Percentiles rank a stretch among this genome's conserved stretches.
Conservation (phyloP, 176 grass and related monocot genomes). For the bread wheat (Triticum aestivum) region IWGSC_CS_RefSeq_v2.1 NC_057803.1:742048534-742049033, state of each 20-base stretch:
- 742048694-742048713: slow-evolving; percentile 95
- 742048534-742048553: not conserved
- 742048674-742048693: slow-evolving; percentile 75
- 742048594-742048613: not conserved
- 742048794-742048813: slow-evolving; percentile 97
- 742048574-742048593: not conserved
- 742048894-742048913: not conserved
- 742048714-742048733: slow-evolving; percentile 97
- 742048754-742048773: slow-evolving; percentile 82
- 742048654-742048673: not conserved
- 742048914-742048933: not conserved
- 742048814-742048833: slow-evolving; percentile 7
- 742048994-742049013: not conserved
- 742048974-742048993: not conserved
- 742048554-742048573: not conserved
- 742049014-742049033: not conserved
- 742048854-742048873: not conserved
- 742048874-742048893: not conserved
- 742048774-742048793: slow-evolving; percentile 85
- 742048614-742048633: not conserved
- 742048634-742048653: slow-evolving; percentile 15
- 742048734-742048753: slow-evolving; percentile 94
- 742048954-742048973: not conserved
- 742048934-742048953: fast-evolving
- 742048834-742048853: not conserved